Evolutionary conservation across 1,284 basidiomycete species (phyloP).

Genomic region (Sphagnurus paluster): DNA sequence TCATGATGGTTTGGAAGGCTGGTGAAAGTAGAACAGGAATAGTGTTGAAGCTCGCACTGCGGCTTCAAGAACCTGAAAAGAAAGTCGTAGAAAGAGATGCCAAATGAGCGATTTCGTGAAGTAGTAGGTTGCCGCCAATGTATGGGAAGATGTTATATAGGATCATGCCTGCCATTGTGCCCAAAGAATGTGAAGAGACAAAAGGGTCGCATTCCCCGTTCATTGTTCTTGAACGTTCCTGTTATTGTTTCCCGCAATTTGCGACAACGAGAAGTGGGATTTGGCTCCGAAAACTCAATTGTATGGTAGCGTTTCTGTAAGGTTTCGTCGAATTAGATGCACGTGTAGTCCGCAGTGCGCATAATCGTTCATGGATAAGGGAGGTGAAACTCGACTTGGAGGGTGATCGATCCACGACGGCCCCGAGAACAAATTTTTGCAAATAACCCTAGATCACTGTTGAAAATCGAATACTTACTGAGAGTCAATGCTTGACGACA

Average conservation of each 20-base stretch:
- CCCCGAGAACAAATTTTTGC: constrained; percentile 9
- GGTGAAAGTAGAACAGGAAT: constrained; percentile 17
- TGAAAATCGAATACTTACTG: background rate
- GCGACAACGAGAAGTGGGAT: background rate
- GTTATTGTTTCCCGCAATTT: background rate
- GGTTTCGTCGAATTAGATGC: too few relatives aligned
- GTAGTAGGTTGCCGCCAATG: background rate
- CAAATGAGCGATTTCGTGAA: background rate
- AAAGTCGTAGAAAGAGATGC: too few relatives aligned
- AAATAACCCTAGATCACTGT: constrained; percentile 6
- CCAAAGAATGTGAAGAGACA: too few relatives aligned
- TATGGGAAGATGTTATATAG: constrained; percentile 2
- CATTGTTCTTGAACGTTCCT: too few relatives aligned
- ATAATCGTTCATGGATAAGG: too few relatives aligned
- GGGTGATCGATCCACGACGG: too few relatives aligned
- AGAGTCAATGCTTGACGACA: background rate
- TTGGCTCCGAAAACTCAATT: too few relatives aligned
- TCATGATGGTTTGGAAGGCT: constrained; percentile 45
- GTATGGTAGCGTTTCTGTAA: too few relatives aligned
- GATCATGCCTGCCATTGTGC: constrained; percentile 9
- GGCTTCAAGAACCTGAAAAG: constrained; percentile 21
- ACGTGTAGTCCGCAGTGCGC: too few relatives aligned
- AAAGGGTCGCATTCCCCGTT: too few relatives aligned
- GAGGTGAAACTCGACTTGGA: too few relatives aligned
- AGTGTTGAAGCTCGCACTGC: constrained; percentile 33